These are phyloP conservation scores for Centella asiatica DNA, from an alignment of 129 eudicot species.

Conservation along the genomic window DNA sequence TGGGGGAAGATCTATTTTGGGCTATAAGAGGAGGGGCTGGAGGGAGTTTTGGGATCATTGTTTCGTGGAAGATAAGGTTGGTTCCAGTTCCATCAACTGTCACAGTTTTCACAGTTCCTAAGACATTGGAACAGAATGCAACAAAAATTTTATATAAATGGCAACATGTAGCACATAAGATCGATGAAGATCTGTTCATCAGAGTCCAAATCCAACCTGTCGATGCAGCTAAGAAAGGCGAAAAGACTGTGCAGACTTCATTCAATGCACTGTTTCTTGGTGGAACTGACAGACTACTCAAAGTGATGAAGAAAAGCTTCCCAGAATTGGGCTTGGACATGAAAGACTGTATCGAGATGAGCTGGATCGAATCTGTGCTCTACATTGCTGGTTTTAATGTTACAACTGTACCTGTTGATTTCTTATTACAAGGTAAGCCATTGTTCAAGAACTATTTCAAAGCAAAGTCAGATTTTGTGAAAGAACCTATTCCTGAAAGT, in stretches of 20 bases:
- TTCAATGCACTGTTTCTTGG: slow-evolving; percentile 2
- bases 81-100: slow-evolving; percentile 3
- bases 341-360: slow-evolving; percentile 2
- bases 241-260: background rate
- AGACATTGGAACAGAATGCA: background rate
- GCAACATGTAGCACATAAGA: slow-evolving; percentile 1
- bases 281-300: background rate
- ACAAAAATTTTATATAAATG: background rate
- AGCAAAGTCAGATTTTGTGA: slow-evolving; percentile 5
- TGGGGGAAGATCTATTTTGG: slow-evolving; percentile 11
- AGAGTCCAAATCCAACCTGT: background rate
- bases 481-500: background rate
- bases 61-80: slow-evolving; percentile 4
- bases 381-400: background rate
- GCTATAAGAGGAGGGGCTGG: slow-evolving; percentile 9
- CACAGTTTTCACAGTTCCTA: slow-evolving; percentile 5
- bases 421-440: background rate
- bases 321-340: background rate
- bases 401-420: background rate
- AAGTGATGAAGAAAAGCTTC: background rate
- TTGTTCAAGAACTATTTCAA: slow-evolving; percentile 1
- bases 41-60: slow-evolving; percentile 3
- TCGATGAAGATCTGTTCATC: slow-evolving; percentile 7
- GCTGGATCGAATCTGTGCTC: slow-evolving; percentile 7
- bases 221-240: background rate